A percentile compares a stretch with the other conserved stretches of the same genome.
Conservation (phyloP, 257 asterid genomes). For the Solanum pimpinellifolium region DNA sequence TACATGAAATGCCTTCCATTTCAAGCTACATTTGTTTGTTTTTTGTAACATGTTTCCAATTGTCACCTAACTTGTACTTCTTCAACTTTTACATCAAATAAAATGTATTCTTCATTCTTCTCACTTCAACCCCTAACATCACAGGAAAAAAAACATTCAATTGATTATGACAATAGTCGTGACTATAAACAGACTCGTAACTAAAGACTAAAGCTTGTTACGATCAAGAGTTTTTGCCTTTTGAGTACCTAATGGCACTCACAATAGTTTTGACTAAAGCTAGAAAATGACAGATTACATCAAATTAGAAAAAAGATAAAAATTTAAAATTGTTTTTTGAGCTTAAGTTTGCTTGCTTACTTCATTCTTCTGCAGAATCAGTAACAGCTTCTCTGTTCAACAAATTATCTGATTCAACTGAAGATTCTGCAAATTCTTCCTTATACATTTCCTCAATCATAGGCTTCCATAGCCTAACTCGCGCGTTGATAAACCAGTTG, state of each 20-base stretch:
- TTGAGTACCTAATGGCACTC: not conserved
- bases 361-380: constrained; percentile 47
- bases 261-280: not conserved
- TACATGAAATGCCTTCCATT: not conserved
- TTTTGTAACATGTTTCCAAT: not conserved
- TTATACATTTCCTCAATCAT: constrained; percentile 93
- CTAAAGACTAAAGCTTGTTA: not conserved
- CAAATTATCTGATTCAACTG: constrained; percentile 49
- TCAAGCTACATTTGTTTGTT: not conserved
- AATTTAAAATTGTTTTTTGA: not conserved
- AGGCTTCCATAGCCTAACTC: constrained; percentile 93
- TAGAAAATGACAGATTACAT: not conserved
- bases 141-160: not conserved
- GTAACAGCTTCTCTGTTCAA: constrained; percentile 34
- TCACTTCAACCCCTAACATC: not conserved
- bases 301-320: not conserved
- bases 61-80: not conserved
- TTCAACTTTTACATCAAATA: not conserved
- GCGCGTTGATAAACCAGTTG: constrained; percentile 85
- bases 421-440: constrained; percentile 66
- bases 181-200: not conserved
- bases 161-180: not conserved
- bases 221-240: not conserved
- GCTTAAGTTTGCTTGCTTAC: not conserved
- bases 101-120: not conserved